A percentile compares a stretch with the other conserved stretches of the same genome.
Conservation (phyloP, 495 filamentous ascomycete genomes). For the Chaetomium fimeti region DNA sequence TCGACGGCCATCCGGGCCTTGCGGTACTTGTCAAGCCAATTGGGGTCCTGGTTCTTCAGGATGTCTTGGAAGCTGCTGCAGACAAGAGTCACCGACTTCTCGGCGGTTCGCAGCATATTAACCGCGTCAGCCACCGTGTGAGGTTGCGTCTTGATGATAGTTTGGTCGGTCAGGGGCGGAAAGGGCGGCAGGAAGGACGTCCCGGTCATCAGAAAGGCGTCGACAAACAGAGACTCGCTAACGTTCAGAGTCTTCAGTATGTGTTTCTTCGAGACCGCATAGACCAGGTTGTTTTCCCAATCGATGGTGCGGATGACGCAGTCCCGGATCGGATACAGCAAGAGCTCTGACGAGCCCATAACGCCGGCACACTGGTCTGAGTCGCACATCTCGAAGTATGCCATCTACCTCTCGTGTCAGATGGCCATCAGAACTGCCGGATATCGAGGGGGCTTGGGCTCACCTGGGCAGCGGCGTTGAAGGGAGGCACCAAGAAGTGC, state of each 20-base stretch:
- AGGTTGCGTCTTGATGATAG: constrained; percentile 47
- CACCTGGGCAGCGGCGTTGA: constrained; percentile 87
- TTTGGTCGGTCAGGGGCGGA: constrained; percentile 64
- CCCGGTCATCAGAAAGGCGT: constrained; percentile 80
- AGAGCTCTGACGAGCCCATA: constrained; percentile 80
- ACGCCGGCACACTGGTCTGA: constrained; percentile 71
- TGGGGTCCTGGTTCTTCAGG: constrained; percentile 61
- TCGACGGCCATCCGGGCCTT: constrained; percentile 79
- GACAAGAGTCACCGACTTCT: constrained; percentile 59
- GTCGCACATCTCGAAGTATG: constrained; percentile 70
- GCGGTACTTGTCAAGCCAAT: constrained; percentile 81
- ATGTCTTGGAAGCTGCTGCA: constrained; percentile 72
- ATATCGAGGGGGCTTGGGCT: constrained; percentile 21
- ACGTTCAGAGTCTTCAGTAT: constrained; percentile 70
- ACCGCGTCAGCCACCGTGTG: constrained; percentile 65
- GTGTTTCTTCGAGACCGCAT: constrained; percentile 67
- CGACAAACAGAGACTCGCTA: constrained; percentile 70
- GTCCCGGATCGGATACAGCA: constrained; percentile 83
- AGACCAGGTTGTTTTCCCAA: constrained; percentile 62
- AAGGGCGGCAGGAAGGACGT: constrained; percentile 75
- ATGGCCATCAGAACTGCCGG: constrained; percentile 1
- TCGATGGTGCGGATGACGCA: constrained; percentile 73
- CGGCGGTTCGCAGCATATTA: constrained; percentile 65
- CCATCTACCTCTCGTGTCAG: constrained; percentile 60
- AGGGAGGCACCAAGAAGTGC: constrained; percentile 84